Conservation (phyloP, 1,139 yeast genomes). For the Lodderomyces parapsilosis region DNA sequence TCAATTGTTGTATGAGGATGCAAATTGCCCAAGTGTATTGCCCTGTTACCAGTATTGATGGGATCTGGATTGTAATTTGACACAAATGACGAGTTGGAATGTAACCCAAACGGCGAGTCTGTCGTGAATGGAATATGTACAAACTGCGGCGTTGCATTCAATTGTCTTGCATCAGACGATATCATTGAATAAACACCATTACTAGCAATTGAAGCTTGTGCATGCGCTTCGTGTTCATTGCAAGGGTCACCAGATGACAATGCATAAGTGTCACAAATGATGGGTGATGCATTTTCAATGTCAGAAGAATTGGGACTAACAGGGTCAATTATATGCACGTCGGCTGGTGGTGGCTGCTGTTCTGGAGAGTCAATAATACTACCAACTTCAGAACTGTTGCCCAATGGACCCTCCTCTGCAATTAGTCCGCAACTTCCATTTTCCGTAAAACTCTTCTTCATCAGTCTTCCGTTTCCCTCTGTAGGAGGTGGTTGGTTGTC, state of each 20-base stretch:
- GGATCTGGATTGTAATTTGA: constrained; percentile 1
- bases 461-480: constrained; percentile 4
- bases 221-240: constrained; percentile 1
- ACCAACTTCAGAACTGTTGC: constrained; percentile 12
- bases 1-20: constrained; percentile 47
- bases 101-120: constrained; percentile 4
- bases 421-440: neutral
- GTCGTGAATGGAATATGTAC: constrained; percentile 6
- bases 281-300: constrained; percentile 11
- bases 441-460: neutral
- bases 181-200: constrained; percentile 11
- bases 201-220: neutral
- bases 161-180: constrained; percentile 9
- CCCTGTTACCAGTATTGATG: constrained; percentile 31
- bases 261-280: constrained; percentile 3
- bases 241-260: constrained; percentile 1
- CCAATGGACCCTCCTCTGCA: constrained; percentile 11
- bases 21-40: constrained; percentile 45
- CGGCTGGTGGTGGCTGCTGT: neutral
- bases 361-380: constrained; percentile 12
- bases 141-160: constrained; percentile 5
- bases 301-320: constrained; percentile 16
- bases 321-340: constrained; percentile 12
- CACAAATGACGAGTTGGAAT: constrained; percentile 7
- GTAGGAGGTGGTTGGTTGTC: neutral